phyloP scores from a whole-genome alignment of 2,329 filamentous ascomycete species.

The Pseudopyricularia cyperi region DNA sequence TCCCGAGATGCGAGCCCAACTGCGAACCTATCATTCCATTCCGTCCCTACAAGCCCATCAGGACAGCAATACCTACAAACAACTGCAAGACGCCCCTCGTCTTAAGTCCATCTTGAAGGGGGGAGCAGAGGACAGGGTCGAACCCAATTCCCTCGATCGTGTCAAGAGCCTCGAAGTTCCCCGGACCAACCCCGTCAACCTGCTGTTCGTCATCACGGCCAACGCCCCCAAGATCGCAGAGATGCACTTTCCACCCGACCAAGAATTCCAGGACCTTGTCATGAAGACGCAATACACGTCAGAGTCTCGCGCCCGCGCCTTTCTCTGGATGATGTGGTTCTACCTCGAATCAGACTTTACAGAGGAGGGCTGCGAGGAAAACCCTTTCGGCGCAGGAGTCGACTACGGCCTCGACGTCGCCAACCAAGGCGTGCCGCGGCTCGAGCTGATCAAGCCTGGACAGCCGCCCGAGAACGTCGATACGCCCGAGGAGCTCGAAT shows the following conservation, averaged over 20 bases:
- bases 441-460: slow-evolving; percentile 52
- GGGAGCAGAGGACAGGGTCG: slow-evolving; percentile 76
- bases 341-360: slow-evolving; percentile 95
- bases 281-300: slow-evolving; percentile 82
- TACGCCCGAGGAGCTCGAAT: slow-evolving; percentile 53
- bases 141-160: slow-evolving; percentile 73
- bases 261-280: slow-evolving; percentile 92
- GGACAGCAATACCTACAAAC: slow-evolving; percentile 93
- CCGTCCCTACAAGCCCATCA: slow-evolving; percentile 90
- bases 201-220: slow-evolving; percentile 88
- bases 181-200: slow-evolving; percentile 91
- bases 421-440: slow-evolving; percentile 55
- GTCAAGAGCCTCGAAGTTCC: slow-evolving; percentile 54
- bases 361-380: slow-evolving; percentile 72
- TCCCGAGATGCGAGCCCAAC: slow-evolving; percentile 94
- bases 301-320: slow-evolving; percentile 70
- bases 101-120: slow-evolving; percentile 97
- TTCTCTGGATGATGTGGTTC: slow-evolving; percentile 98
- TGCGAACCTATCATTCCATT: slow-evolving; percentile 96
- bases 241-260: slow-evolving; percentile 70
- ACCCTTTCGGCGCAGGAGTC: slow-evolving; percentile 71
- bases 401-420: slow-evolving; percentile 52
- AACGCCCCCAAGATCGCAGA: slow-evolving; percentile 87
- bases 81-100: slow-evolving; percentile 88
- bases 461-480: slow-evolving; percentile 63